Base-by-base conservation (phyloP, 345 rosid genomes). In the Garcia nutans region DNA sequence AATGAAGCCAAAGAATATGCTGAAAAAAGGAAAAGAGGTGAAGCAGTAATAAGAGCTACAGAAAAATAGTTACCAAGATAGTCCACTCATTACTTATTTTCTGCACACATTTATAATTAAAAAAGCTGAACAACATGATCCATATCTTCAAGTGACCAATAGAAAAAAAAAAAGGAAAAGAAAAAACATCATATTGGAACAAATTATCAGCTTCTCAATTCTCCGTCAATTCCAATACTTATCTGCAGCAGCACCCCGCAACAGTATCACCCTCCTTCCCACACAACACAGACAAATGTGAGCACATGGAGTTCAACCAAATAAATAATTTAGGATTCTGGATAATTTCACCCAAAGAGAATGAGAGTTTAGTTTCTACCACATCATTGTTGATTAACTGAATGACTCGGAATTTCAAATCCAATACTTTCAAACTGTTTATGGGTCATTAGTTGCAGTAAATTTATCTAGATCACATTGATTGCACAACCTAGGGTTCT, bases 401-500 rank as follows among this genome's bases (percentile, higher is more conserved):
- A 44, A n/a, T 45, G 16, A n/a, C 1, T 19, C 6, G 47, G 60
- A 26, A 50, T 45, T 24, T 69, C 60, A 50, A 69, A 52, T 69
- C 6, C 10, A 26, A 28, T 16, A 5, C 23, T 52, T 37, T 47
- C 64, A 37, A 56, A 56, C 58, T 54, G 42, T 59, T 22, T 13
- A 33, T 23, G 20, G 67, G 54, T 52, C 75, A 23, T 42, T 5
- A 58, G 66, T 42, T 59, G 9, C 20, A 28, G 37, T 4, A 22
- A 69, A 70, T 31, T 70, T 28, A 37, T 54, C 4, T 6, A 68
- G 52, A 68, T 68, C 10, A 56, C 47, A 71, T 33, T 70, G 54
- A 66, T 49, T 26, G 6, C 8, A 2, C 12, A 10, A 28, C 33
- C 17, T 60, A 17, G 22, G 49, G 49, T 65, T 41, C 49, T 65